Evolutionary conservation across 2,329 filamentous ascomycete genomes (phyloP).

Genomic region (Sclerotinia trifoliorum): DNA sequence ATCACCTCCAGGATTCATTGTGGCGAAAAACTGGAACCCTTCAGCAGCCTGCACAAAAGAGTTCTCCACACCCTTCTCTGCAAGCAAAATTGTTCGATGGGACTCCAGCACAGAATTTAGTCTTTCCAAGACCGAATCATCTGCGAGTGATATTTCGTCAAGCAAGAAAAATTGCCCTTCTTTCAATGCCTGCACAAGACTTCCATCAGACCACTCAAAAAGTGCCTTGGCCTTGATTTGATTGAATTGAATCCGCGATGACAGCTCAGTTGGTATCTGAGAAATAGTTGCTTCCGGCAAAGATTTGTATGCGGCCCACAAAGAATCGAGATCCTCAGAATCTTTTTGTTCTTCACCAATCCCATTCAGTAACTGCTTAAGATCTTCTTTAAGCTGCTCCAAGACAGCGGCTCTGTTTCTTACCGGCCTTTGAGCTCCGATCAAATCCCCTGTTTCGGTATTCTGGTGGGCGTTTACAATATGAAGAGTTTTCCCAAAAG

Average conservation of each 20-base stretch:
- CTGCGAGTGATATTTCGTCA: slow-evolving; percentile 95
- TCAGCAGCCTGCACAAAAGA: slow-evolving; percentile 72
- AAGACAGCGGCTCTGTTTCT: slow-evolving; percentile 77
- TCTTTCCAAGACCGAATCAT: slow-evolving; percentile 94
- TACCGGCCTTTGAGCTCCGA: slow-evolving; percentile 89
- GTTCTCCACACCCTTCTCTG: slow-evolving; percentile 87
- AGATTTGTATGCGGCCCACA: slow-evolving; percentile 47
- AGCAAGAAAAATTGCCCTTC: slow-evolving; percentile 86
- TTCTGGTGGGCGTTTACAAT: slow-evolving; percentile 98
- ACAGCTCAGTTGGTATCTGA: slow-evolving; percentile 36
- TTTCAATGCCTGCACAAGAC: slow-evolving; percentile 90
- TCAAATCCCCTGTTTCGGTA: slow-evolving; percentile 94
- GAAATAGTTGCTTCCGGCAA: slow-evolving; percentile 49
- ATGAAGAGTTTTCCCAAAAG: slow-evolving; percentile 70
- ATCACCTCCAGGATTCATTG: slow-evolving; percentile 98
- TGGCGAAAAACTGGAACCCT: slow-evolving; percentile 94
- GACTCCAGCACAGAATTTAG: slow-evolving; percentile 96
- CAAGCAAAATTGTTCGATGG: slow-evolving; percentile 78
- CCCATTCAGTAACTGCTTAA: slow-evolving; percentile 49
- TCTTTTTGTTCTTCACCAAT: slow-evolving; percentile 52
- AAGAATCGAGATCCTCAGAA: slow-evolving; percentile 56
- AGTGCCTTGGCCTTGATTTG: slow-evolving; percentile 72
- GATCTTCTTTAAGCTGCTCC: slow-evolving; percentile 61
- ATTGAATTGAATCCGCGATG: slow-evolving; percentile 45
- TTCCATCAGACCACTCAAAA: slow-evolving; percentile 96